phyloP scores from a whole-genome alignment of 164 flowering plant genomes.

The Kalanchoe fedtschenkoi region DNA sequence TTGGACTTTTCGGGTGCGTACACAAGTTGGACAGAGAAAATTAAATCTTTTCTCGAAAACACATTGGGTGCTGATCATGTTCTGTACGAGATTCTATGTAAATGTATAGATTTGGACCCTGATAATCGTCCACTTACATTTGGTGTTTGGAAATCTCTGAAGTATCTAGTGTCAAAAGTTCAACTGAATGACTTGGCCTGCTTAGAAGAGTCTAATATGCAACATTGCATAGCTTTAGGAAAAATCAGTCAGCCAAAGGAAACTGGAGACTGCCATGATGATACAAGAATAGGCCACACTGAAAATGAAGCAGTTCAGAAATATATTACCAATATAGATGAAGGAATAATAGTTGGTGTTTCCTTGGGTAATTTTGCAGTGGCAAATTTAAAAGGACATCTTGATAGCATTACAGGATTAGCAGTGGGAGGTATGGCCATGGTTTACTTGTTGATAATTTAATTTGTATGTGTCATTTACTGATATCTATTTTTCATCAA shows the following conservation, averaged over 20 bases:
- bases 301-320: conserved; percentile 15
- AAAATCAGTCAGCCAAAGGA: conserved; percentile 28
- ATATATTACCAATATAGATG: conserved; percentile 16
- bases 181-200: conserved; percentile 19
- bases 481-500: conserved; percentile 5
- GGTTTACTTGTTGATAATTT: not conserved
- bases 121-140: conserved; percentile 35
- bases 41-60: conserved; percentile 20
- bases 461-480: not conserved
- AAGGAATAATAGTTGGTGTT: conserved; percentile 31
- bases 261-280: conserved; percentile 9
- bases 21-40: conserved; percentile 33
- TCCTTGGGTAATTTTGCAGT: conserved; percentile 27
- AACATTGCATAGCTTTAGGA: conserved; percentile 40
- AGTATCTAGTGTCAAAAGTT: conserved; percentile 33
- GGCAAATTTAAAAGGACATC: conserved; percentile 57
- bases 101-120: conserved; percentile 46
- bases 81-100: conserved; percentile 29
- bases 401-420: conserved; percentile 66
- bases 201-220: conserved; percentile 9
- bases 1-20: conserved; percentile 17
- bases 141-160: conserved; percentile 56
- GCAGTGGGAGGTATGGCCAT: conserved; percentile 64
- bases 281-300: conserved; percentile 11
- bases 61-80: conserved; percentile 26